Evolutionary conservation across 345 rosid species (phyloP).

Genomic region (Dimocarpus longan): DNA sequence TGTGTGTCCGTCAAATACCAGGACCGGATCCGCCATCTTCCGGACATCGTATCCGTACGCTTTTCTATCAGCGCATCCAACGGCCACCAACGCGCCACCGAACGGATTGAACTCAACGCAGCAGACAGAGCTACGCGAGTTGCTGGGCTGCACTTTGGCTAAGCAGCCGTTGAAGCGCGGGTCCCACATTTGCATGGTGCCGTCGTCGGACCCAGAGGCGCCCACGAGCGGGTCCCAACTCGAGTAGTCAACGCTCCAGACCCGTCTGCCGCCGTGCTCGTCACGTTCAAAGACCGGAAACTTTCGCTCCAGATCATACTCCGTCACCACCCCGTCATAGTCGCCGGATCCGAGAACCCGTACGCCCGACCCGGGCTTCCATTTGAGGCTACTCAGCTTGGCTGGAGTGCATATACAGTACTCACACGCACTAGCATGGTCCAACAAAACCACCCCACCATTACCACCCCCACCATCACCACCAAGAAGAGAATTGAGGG

Average conservation of each 20-base stretch:
- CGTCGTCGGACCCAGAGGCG: constrained; percentile 93
- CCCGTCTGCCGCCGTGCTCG: constrained; percentile 90
- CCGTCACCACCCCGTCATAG: constrained; percentile 89
- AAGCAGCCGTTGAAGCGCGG: constrained; percentile 47
- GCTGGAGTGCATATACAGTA: constrained; percentile 82
- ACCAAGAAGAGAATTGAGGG: constrained; percentile 41
- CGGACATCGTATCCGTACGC: constrained; percentile 74
- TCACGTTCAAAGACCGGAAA: constrained; percentile 78
- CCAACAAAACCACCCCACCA: constrained; percentile 21
- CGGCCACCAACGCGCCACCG: constrained; percentile 52
- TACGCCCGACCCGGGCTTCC: constrained; percentile 64
- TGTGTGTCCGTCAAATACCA: constrained; percentile 55
- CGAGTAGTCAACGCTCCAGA: constrained; percentile 90
- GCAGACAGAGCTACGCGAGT: constrained; percentile 47
- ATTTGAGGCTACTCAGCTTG: constrained; percentile 77
- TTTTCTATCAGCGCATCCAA: constrained; percentile 73
- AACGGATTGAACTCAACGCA: constrained; percentile 81
- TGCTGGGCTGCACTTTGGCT: constrained; percentile 54
- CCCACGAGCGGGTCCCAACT: constrained; percentile 49
- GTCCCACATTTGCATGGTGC: constrained; percentile 92
- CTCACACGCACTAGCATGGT: constrained; percentile 55
- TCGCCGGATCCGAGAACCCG: constrained; percentile 80
- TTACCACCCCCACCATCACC: neutral
- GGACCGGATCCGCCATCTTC: constrained; percentile 44
- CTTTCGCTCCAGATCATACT: constrained; percentile 68